Evolutionary conservation across 1,284 basidiomycete genomes (phyloP), one percentile per base, ranked within the genome.

Genomic region (Austroboletus niveus): DNA sequence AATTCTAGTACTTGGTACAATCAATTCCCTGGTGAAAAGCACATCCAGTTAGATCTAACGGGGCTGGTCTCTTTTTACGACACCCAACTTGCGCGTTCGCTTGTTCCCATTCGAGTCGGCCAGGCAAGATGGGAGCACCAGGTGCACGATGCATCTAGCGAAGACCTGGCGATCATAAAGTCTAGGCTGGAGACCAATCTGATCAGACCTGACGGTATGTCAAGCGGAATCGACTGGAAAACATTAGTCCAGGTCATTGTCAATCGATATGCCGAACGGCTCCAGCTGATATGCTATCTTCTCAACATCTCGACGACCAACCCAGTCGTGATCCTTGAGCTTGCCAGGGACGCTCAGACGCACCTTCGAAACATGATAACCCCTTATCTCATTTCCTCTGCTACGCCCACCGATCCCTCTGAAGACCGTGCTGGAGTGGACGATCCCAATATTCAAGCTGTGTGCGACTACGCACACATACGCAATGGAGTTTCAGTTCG

Each of bases 151-250:
- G 63, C 73, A 27, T 63, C 60, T 6, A 49, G 41, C n/a, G 29
- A 52, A 7, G 68, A 72, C 42, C 34, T 60, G 22, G 38, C 11
- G 5, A 49, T 9, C 9, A 48, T 50, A 39, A 63, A 47, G 50
- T 54, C 51, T 6, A 61, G 55, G 7, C 42, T 75, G 3, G 60
- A 60, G 17, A 58, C 56, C 3, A 56, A 40, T 8, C 47, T 74
- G 43, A 47, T 40, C 15, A 45, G 52, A 27, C 52, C 53, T 2
- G 10, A 52, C 30, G 43, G 52, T 12, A 41, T 47, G 0, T 54
- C 57, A 1, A 75, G 71, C 40, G 72, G 72, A 1, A 57, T 78
- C 5, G 73, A 79, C 56, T 81, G 80, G 79, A 57, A 55, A 36
- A 67, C 68, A 3, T 60, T 81, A 29, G 44, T 72, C 17, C 69